Conservation (phyloP, 768 basidiomycete species). For the Lanmaoa pseudosensibilis region DNA sequence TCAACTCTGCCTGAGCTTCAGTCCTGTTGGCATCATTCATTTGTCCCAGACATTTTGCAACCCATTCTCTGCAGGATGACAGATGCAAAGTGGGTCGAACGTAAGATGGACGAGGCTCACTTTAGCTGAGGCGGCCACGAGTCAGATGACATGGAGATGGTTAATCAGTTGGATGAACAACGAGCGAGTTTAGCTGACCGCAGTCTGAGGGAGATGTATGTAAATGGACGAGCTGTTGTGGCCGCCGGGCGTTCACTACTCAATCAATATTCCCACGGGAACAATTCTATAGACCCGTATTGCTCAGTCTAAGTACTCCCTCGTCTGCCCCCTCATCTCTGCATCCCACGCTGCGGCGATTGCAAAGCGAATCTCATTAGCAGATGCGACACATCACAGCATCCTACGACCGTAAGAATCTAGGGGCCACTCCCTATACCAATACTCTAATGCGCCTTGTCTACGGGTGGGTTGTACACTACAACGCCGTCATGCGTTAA, state of each 20-base stretch:
- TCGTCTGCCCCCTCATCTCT: background rate
- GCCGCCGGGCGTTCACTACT: background rate
- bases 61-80: slow-evolving; percentile 75
- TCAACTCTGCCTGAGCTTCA: slow-evolving; percentile 91
- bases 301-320: background rate
- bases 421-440: slow-evolving; percentile 14
- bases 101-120: slow-evolving; percentile 38
- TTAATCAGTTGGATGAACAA: slow-evolving; percentile 1
- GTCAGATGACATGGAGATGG: slow-evolving; percentile 61
- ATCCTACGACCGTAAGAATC: slow-evolving; percentile 30
- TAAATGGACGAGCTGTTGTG: slow-evolving; percentile 3
- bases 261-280: slow-evolving; percentile 23
- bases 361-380: slow-evolving; percentile 23
- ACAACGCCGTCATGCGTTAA: slow-evolving; percentile 8
- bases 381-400: slow-evolving; percentile 16
- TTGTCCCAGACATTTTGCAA: slow-evolving; percentile 87
- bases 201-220: slow-evolving; percentile 4
- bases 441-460: slow-evolving; percentile 34
- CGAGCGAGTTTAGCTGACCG: background rate
- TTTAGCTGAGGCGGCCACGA: slow-evolving; percentile 82
- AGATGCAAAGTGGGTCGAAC: slow-evolving; percentile 10
- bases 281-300: background rate
- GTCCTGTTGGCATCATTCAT: slow-evolving; percentile 85
- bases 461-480: slow-evolving; percentile 43
- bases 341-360: background rate